Evolutionary conservation across 192 early-diverging fungal genomes (phyloP).

Genomic region (Rhizoclosmatium sp.): DNA sequence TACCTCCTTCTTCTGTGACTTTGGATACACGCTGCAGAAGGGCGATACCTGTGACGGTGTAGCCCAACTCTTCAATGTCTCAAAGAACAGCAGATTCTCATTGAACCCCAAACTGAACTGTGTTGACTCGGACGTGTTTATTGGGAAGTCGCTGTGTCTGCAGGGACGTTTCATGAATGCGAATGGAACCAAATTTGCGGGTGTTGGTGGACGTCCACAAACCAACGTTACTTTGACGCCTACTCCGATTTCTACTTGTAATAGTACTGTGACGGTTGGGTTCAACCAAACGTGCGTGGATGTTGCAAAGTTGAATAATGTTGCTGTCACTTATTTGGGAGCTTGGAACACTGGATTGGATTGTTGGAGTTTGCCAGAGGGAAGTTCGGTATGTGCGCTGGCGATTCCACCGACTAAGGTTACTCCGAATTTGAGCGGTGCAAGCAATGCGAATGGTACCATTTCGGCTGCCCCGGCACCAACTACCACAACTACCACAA

Average conservation of each 20-base stretch:
- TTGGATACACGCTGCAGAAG: slow-evolving; percentile 8
- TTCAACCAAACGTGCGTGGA: neutral
- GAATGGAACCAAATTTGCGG: neutral
- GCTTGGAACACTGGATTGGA: neutral
- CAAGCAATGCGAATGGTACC: neutral
- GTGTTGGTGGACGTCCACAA: neutral
- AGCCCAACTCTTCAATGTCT: neutral
- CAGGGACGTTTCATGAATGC: neutral
- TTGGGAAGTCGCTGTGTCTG: slow-evolving; percentile 7
- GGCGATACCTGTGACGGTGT: neutral
- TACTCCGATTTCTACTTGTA: neutral
- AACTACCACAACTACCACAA: neutral
- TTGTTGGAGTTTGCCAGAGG: neutral
- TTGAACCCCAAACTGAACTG: slow-evolving; percentile 4
- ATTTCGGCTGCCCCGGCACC: neutral
- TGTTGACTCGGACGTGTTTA: neutral
- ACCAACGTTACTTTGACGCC: neutral
- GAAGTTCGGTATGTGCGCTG: neutral
- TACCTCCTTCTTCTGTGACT: neutral
- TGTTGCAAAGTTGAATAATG: neutral
- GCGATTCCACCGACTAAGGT: too few relatives aligned
- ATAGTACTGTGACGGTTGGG: neutral
- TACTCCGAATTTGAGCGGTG: too few relatives aligned
- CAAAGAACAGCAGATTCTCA: neutral
- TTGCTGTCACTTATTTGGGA: neutral